Evolutionary conservation across 73 alveolate genomes (phyloP).

Genomic region (Breviolum minutum): DNA sequence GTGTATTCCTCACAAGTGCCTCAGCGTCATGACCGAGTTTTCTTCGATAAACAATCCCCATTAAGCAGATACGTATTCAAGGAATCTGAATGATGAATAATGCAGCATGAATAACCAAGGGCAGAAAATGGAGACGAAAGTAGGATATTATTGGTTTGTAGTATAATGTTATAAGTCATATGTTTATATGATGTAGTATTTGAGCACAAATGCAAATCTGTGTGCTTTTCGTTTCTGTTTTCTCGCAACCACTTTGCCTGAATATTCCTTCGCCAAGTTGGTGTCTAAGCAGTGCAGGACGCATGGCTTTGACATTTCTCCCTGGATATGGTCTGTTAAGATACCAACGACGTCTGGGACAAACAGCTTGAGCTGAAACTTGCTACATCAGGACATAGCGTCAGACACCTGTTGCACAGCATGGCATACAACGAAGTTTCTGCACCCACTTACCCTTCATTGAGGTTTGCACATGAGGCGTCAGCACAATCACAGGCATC

Average conservation of each 20-base stretch:
- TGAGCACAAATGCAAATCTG: too few relatives aligned
- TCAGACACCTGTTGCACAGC: too few relatives aligned
- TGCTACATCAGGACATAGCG: not conserved
- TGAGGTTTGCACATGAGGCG: not conserved
- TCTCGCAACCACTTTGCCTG: not conserved
- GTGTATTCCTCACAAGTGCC: slow-evolving; percentile 72
- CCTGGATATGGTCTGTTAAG: not conserved
- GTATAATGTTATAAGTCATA: too few relatives aligned
- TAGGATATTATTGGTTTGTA: too few relatives aligned
- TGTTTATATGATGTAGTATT: too few relatives aligned
- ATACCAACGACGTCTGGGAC: not conserved
- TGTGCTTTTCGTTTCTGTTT: too few relatives aligned
- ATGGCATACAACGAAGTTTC: not conserved
- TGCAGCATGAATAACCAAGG: too few relatives aligned
- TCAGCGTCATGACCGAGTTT: not conserved
- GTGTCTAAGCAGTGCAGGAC: slow-evolving; percentile 50
- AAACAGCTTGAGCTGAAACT: slow-evolving; percentile 21
- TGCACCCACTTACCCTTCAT: not conserved
- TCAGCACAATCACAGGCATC: not conserved
- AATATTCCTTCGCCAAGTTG: slow-evolving; percentile 18
- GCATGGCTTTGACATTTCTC: slow-evolving; percentile 66
- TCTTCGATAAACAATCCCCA: too few relatives aligned
- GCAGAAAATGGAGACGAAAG: too few relatives aligned
- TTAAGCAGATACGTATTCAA: too few relatives aligned
- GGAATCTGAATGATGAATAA: too few relatives aligned